Evolutionary conservation across 2,329 filamentous ascomycete species (phyloP), one percentile per base, ranked within the genome.

Genomic region (Alternaria postmessia): DNA sequence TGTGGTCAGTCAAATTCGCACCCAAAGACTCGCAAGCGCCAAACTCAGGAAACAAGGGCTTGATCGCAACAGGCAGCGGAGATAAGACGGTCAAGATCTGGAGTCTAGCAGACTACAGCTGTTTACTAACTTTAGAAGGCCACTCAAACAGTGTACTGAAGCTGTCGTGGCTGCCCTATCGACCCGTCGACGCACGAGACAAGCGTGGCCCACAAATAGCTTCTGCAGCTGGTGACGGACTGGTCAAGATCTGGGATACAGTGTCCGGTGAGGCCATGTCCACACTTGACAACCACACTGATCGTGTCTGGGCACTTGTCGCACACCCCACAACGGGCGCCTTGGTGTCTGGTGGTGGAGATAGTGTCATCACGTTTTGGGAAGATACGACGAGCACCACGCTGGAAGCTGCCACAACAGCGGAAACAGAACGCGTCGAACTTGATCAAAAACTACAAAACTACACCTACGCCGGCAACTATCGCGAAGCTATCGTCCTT

Each of bases 1-100:
- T 99, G 11, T 99, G 95, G 95, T 93, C 93, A 2, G 92, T 97
- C 42, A 89, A 90, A 55, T 99, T 99, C 76, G 91, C 93, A 6
- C 94, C 94, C 1, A 86, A 88, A 57, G 87, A 90, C 58, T 91
- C 91, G 22, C 92, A 94, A 0, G 60, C 70, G 9, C 64, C 75
- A 20, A 72, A 71, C 8, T 91, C 91, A 51, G 83, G 82, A 26
- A 90, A 88, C 55, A 92, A 92, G 75, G 94, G 94, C 3, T 85
- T 97, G 46, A 84, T 97, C 12, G 86, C 96, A 28, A 98, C 95
- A 0, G 95, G 93, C 36, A 96, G 92, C 69, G 95, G 94, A 73
- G 95, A 99, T 79, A 97, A 97, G 81, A 98, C 93, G 0, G 87
- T 98, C 72, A 96, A 96, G 78, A 86, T 99, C 9, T 99, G 96